phyloP scores from a whole-genome alignment of 2,329 filamentous ascomycete genomes.

The Calonectria henricotiae region DNA sequence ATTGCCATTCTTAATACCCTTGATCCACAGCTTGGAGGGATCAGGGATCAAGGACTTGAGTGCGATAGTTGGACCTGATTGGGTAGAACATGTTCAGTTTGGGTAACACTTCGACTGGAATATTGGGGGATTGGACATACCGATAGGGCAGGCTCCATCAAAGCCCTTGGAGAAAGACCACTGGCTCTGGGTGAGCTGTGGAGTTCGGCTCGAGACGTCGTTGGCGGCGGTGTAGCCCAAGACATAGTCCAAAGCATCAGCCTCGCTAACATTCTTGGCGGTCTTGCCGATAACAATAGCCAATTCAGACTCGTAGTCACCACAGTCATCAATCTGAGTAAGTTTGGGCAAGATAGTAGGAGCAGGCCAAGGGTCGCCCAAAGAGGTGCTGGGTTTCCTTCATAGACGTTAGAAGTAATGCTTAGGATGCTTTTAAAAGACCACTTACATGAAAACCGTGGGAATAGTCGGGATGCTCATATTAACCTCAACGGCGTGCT shows the following conservation, averaged over 20 bases:
- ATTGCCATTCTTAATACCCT: conserved; percentile 71
- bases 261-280: conserved; percentile 70
- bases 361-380: conserved; percentile 70
- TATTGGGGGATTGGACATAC: conserved; percentile 23
- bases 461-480: conserved; percentile 70
- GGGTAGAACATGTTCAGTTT: conserved; percentile 12
- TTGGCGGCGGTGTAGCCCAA: conserved; percentile 77
- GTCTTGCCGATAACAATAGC: conserved; percentile 70
- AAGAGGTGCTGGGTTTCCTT: conserved; percentile 68
- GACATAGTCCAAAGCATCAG: conserved; percentile 72
- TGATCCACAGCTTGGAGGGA: conserved; percentile 70
- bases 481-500: conserved; percentile 66
- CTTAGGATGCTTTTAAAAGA: too few relatives aligned
- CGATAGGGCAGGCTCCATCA: conserved; percentile 70
- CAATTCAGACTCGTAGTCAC: conserved; percentile 75
- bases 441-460: conserved; percentile 68
- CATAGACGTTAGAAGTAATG: neutral
- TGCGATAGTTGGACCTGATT: conserved; percentile 77
- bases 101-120: neutral
- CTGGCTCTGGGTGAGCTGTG: conserved; percentile 51
- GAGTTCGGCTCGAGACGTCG: conserved; percentile 69
- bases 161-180: conserved; percentile 72
- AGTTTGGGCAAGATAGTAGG: conserved; percentile 69
- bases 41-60: conserved; percentile 70
- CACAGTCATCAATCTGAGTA: conserved; percentile 66